Conservation (phyloP, 192 early-diverging fungal species). For the Backusella parvicylindrica region DNA sequence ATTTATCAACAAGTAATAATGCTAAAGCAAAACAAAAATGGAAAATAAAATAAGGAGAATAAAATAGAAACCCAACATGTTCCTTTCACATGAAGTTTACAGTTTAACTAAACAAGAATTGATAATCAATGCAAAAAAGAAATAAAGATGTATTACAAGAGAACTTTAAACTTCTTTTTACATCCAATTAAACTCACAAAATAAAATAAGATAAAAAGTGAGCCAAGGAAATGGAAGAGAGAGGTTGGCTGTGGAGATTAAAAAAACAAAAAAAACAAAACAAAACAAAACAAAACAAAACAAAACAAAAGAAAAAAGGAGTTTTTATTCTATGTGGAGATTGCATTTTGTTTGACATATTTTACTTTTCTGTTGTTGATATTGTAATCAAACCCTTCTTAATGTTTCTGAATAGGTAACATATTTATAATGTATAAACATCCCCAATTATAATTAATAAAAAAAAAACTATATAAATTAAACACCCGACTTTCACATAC, state of each 20-base stretch:
- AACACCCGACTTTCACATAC: neutral
- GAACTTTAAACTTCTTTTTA: neutral
- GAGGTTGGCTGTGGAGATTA: neutral
- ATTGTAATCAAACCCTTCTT: neutral
- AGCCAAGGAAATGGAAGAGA: neutral
- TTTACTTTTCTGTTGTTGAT: neutral
- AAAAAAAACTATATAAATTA: neutral
- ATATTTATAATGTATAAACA: neutral
- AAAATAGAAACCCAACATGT: neutral
- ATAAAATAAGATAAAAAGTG: neutral
- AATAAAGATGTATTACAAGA: neutral
- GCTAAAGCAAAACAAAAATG: neutral
- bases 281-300: neutral
- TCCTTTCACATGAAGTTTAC: neutral
- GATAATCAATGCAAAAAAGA: constrained; percentile 1
- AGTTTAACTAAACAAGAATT: neutral
- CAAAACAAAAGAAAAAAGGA: neutral
- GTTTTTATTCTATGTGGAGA: neutral
- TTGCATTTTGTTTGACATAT: neutral
- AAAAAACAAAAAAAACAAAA: neutral
- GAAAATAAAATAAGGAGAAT: neutral
- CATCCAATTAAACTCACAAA: constrained; percentile 1
- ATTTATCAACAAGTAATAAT: neutral
- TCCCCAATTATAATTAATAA: neutral
- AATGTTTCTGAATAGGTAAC: neutral